phyloP scores from a whole-genome alignment of 108 stramenopile species.

The Craspedostauros australis region DNA sequence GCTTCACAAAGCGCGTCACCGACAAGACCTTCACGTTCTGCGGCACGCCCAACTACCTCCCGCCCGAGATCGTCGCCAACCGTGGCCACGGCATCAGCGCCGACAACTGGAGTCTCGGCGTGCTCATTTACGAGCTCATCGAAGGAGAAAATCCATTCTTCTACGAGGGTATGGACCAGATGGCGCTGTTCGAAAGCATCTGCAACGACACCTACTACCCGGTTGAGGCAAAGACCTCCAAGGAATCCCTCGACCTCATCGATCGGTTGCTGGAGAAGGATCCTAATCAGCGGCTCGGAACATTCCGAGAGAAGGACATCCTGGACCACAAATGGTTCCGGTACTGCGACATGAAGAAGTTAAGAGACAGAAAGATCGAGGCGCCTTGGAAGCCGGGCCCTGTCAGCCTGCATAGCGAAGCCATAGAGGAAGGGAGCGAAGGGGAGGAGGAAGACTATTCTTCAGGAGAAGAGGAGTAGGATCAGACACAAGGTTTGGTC shows the following conservation, averaged over 20 bases:
- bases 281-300: slow-evolving; percentile 43
- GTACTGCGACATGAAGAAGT: slow-evolving; percentile 49
- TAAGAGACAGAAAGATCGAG: slow-evolving; percentile 39
- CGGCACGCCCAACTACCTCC: slow-evolving; percentile 90
- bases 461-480: too few relatives aligned
- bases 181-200: slow-evolving; percentile 66
- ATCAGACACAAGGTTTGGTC: too few relatives aligned
- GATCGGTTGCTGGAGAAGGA: slow-evolving; percentile 38
- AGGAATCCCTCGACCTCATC: slow-evolving; percentile 32
- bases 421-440: too few relatives aligned
- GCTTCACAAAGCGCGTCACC: slow-evolving; percentile 35
- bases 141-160: slow-evolving; percentile 54
- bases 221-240: slow-evolving; percentile 27
- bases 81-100: slow-evolving; percentile 80
- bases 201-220: slow-evolving; percentile 43
- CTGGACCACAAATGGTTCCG: slow-evolving; percentile 15
- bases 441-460: too few relatives aligned
- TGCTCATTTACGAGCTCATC: slow-evolving; percentile 87
- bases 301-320: slow-evolving; percentile 3
- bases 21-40: slow-evolving; percentile 85
- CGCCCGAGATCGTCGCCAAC: slow-evolving; percentile 46
- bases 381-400: too few relatives aligned
- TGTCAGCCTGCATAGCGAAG: too few relatives aligned
- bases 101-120: slow-evolving; percentile 88
- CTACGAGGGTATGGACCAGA: slow-evolving; percentile 45